phyloP scores from a whole-genome alignment of 768 basidiomycete genomes.

The Kondoa malvinella region DNA sequence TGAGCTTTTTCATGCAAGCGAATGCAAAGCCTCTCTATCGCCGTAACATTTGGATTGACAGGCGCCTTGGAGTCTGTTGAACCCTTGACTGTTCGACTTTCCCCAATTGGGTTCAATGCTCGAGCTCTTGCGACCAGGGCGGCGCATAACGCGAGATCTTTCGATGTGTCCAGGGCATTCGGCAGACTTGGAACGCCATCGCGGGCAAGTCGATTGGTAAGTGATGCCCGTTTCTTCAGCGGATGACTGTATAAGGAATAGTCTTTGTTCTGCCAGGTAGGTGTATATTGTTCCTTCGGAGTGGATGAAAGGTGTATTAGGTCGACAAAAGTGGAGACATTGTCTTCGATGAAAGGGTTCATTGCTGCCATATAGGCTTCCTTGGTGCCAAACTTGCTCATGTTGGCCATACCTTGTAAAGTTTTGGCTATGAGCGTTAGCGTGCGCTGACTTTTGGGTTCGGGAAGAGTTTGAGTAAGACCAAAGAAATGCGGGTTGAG shows the following conservation, averaged over 20 bases:
- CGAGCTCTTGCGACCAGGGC: constrained; percentile 50
- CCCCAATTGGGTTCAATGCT: not conserved
- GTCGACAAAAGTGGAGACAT: constrained; percentile 54
- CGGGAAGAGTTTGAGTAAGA: constrained; percentile 39
- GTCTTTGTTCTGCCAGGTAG: constrained; percentile 22
- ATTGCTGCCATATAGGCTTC: constrained; percentile 69
- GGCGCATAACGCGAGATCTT: constrained; percentile 56
- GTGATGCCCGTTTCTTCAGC: constrained; percentile 13
- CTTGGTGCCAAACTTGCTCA: constrained; percentile 37
- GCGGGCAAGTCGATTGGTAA: constrained; percentile 33
- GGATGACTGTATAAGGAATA: constrained; percentile 21
- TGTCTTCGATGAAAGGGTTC: constrained; percentile 53
- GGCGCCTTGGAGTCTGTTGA: not conserved
- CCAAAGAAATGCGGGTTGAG: constrained; percentile 74
- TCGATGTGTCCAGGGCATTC: constrained; percentile 57
- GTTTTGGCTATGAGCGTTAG: constrained; percentile 72
- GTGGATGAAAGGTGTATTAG: constrained; percentile 37
- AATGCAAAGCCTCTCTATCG: not conserved
- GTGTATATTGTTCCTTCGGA: constrained; percentile 9
- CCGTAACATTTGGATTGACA: not conserved
- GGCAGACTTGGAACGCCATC: constrained; percentile 48
- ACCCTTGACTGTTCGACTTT: not conserved
- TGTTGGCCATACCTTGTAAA: constrained; percentile 73
- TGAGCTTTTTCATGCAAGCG: not conserved
- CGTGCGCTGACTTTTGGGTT: constrained; percentile 42